A percentile compares a stretch with the other conserved stretches of the same genome.
These are phyloP conservation scores for Hydnomerulius pinastri DNA, from an alignment of 768 basidiomycete species.

Conservation along the genomic window DNA sequence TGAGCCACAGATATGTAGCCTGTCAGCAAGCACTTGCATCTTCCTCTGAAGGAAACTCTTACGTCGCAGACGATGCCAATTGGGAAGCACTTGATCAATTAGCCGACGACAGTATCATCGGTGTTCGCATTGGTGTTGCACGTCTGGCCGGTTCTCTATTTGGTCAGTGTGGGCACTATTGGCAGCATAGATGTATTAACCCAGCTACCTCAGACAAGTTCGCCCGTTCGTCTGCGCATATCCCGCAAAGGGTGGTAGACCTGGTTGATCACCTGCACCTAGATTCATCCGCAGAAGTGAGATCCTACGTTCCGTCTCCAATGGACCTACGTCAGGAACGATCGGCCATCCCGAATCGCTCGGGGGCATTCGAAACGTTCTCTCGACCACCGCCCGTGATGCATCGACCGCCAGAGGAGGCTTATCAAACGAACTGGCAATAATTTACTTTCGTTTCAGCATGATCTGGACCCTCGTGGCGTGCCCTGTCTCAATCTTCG, in stretches of 20 bases:
- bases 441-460: slow-evolving; percentile 7
- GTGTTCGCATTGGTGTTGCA: slow-evolving; percentile 86
- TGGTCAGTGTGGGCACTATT: slow-evolving; percentile 44
- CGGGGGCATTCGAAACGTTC: slow-evolving; percentile 35
- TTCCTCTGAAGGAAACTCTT: slow-evolving; percentile 34
- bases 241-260: slow-evolving; percentile 38
- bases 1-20: slow-evolving; percentile 68
- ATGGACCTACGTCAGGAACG: slow-evolving; percentile 16
- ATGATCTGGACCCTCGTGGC: background rate
- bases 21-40: slow-evolving; percentile 64
- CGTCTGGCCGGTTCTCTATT: slow-evolving; percentile 60
- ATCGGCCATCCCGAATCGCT: slow-evolving; percentile 9
- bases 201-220: slow-evolving; percentile 13
- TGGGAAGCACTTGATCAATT: slow-evolving; percentile 59
- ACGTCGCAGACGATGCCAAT: slow-evolving; percentile 42
- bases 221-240: slow-evolving; percentile 10
- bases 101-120: slow-evolving; percentile 68
- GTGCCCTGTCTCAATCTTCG: too few relatives aligned
- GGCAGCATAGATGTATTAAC: slow-evolving; percentile 8
- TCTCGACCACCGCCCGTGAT: slow-evolving; percentile 38
- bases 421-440: slow-evolving; percentile 8
- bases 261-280: slow-evolving; percentile 49
- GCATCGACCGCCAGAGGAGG: background rate
- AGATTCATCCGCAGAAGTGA: slow-evolving; percentile 64
- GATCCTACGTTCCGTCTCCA: slow-evolving; percentile 52